Evolutionary conservation across 2,329 filamentous ascomycete genomes (phyloP).

Genomic region (Verticillium klebahnii): DNA sequence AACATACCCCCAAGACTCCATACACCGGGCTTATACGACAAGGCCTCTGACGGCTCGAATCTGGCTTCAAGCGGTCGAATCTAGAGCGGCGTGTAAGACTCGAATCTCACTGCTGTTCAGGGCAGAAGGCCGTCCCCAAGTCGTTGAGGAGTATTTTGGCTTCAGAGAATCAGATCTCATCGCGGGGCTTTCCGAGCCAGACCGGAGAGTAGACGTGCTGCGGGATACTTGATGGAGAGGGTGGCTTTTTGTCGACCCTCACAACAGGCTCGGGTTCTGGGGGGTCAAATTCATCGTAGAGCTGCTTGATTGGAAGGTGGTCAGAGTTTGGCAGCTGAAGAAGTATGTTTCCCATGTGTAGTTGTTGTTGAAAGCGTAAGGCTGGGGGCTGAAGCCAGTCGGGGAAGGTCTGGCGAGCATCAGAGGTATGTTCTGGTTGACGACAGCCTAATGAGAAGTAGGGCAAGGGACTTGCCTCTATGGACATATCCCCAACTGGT

Average conservation of each 20-base stretch:
- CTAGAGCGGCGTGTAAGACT: slow-evolving; percentile 23
- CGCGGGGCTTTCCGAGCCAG: slow-evolving; percentile 28
- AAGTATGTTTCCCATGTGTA: slow-evolving; percentile 28
- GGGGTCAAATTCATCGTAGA: slow-evolving; percentile 20
- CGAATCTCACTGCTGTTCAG: slow-evolving; percentile 12
- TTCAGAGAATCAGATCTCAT: slow-evolving; percentile 20
- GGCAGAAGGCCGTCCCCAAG: slow-evolving; percentile 30
- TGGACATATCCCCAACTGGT: slow-evolving; percentile 24
- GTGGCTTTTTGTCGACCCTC: slow-evolving; percentile 12
- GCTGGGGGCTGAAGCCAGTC: too few relatives aligned
- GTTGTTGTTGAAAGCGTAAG: too few relatives aligned
- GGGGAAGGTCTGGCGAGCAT: slow-evolving; percentile 20
- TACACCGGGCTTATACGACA: slow-evolving; percentile 30
- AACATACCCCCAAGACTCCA: slow-evolving; percentile 32
- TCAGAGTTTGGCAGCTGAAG: slow-evolving; percentile 18
- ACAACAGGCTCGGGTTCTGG: slow-evolving; percentile 18
- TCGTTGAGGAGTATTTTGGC: slow-evolving; percentile 21
- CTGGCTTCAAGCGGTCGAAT: slow-evolving; percentile 27
- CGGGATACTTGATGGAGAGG: slow-evolving; percentile 19
- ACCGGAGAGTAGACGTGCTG: slow-evolving; percentile 21
- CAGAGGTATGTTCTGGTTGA: background rate
- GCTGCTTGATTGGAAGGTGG: slow-evolving; percentile 15
- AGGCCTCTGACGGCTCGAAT: slow-evolving; percentile 26
- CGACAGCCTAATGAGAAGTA: background rate
- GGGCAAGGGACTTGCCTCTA: slow-evolving; percentile 15